Percentiles rank a stretch among this genome's conserved stretches.
These are phyloP conservation scores for Oryza officinalis DNA, from an alignment of 176 grass and related monocot species.

Conservation along the genomic window DNA sequence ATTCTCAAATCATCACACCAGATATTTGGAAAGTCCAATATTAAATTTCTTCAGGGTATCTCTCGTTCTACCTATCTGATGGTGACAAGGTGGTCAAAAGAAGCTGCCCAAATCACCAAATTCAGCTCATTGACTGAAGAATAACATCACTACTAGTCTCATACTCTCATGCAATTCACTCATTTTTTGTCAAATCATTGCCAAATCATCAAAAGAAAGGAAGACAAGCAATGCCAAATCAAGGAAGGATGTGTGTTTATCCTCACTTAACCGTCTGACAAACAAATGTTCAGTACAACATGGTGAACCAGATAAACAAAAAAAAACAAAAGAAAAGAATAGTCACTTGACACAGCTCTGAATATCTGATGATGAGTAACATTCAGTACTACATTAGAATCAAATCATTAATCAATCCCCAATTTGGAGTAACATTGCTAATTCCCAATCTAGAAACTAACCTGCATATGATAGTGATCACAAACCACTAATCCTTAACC, in stretches of 20 bases:
- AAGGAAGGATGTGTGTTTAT: not conserved
- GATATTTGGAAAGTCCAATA: not conserved
- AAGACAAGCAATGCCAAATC: too few species aligned
- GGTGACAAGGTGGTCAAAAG: not conserved
- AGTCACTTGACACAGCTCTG: not conserved
- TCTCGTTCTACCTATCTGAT: not conserved
- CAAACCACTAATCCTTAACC: not conserved
- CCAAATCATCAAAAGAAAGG: not conserved
- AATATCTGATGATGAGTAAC: not conserved
- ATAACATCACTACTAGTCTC: not conserved
- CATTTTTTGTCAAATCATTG: not conserved
- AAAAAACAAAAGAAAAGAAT: constrained; percentile 16
- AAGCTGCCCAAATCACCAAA: not conserved
- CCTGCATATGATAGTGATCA: too few species aligned
- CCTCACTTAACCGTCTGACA: not conserved
- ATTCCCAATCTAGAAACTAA: not conserved
- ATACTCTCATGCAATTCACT: too few species aligned
- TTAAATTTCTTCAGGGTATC: not conserved
- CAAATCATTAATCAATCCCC: not conserved
- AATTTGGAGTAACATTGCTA: not conserved
- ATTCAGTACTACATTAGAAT: not conserved
- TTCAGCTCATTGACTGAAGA: not conserved
- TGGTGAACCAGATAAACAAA: not conserved
- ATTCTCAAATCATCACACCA: not conserved
- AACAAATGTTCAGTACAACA: not conserved